Percentiles rank a stretch among this genome's conserved stretches.
Conservation (phyloP, 208 protist species). For the Blechomonas ayalai region DNA sequence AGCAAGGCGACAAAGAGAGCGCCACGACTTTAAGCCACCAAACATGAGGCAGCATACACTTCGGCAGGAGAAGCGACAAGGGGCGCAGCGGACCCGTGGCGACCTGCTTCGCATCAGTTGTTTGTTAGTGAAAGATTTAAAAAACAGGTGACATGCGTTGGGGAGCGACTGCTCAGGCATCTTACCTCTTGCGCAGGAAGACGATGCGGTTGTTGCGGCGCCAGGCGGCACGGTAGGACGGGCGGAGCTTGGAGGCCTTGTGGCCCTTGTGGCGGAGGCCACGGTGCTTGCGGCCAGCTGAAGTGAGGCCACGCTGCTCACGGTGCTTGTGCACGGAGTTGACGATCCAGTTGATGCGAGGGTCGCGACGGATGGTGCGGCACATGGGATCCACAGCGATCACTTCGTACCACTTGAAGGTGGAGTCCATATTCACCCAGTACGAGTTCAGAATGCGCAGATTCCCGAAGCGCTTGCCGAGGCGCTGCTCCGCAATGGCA, state of each 20-base stretch:
- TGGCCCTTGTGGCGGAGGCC: slow-evolving; percentile 96
- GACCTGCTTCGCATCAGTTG: not conserved
- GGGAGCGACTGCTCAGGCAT: not conserved
- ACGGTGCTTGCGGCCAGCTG: slow-evolving; percentile 94
- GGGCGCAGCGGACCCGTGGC: slow-evolving; percentile 6
- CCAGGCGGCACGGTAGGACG: slow-evolving; percentile 95
- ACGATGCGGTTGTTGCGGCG: slow-evolving; percentile 97
- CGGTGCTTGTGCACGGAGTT: slow-evolving; percentile 96
- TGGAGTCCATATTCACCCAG: slow-evolving; percentile 97
- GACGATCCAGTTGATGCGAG: slow-evolving; percentile 99
- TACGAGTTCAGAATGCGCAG: slow-evolving; percentile 99
- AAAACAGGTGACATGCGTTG: too few species aligned
- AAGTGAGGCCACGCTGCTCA: slow-evolving; percentile 98
- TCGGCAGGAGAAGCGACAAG: slow-evolving; percentile 13
- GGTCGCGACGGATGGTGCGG: slow-evolving; percentile 96
- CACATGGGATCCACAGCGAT: slow-evolving; percentile 98
- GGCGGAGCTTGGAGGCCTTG: slow-evolving; percentile 92
- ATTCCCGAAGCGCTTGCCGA: slow-evolving; percentile 93
- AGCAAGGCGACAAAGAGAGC: slow-evolving; percentile 2
- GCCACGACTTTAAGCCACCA: too few species aligned
- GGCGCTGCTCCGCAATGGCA: slow-evolving; percentile 96
- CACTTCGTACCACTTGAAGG: slow-evolving; percentile 98
- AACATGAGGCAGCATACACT: not conserved
- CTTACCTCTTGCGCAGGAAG: slow-evolving; percentile 90
- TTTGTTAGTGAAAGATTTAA: slow-evolving; percentile 6